A percentile compares a stretch with the other conserved stretches of the same genome.
Evolutionary conservation across 2,329 filamentous ascomycete species (phyloP).

Genomic region (Diaporthe caulivora): DNA sequence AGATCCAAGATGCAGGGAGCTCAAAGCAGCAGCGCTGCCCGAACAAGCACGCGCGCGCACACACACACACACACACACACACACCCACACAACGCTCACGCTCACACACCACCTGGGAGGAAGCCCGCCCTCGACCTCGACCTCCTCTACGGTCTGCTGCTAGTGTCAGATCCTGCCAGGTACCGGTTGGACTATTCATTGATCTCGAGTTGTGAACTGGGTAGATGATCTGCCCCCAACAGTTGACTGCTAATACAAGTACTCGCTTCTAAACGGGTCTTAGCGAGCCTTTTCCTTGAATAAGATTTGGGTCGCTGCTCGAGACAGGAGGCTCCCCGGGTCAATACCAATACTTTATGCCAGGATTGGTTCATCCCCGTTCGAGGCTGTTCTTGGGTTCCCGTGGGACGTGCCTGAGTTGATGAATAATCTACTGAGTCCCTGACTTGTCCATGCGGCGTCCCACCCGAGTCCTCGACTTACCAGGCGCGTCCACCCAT

Average conservation of each 20-base stretch:
- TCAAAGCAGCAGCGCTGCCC: conserved; percentile 35
- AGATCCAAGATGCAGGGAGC: conserved; percentile 36
- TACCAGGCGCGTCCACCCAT: neutral
- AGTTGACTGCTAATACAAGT: neutral
- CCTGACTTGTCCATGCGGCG: neutral
- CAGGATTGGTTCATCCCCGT: conserved; percentile 37
- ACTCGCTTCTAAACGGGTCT: neutral
- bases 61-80: neutral
- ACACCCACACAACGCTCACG: neutral
- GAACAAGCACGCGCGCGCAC: conserved; percentile 5
- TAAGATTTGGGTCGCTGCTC: conserved; percentile 16
- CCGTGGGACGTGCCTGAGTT: conserved; percentile 23
- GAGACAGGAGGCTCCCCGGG: conserved; percentile 29
- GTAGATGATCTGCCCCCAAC: neutral
- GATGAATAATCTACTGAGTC: conserved; percentile 30
- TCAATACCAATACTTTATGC: conserved; percentile 4
- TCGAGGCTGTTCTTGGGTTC: conserved; percentile 16
- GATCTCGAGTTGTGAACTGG: neutral
- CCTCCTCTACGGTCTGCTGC: neutral
- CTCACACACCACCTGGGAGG: neutral
- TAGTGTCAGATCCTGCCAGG: conserved; percentile 24
- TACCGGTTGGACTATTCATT: neutral
- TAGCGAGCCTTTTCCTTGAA: neutral
- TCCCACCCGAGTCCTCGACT: neutral
- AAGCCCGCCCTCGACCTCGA: conserved; percentile 4